Evolutionary conservation across 345 rosid species (phyloP).

Genomic region (Syzygium aromaticum): DNA sequence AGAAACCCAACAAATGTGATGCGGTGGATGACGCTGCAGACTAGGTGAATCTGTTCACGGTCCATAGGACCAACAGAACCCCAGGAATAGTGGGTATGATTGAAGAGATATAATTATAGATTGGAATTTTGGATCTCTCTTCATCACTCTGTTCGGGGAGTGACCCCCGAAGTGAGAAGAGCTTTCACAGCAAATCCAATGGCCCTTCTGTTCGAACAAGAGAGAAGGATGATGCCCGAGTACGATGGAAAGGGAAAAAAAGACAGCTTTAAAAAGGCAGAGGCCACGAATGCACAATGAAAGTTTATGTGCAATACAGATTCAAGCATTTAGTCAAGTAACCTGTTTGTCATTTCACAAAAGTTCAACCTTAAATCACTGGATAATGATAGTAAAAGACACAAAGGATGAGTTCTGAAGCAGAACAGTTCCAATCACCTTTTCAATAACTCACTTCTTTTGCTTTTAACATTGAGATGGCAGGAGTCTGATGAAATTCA

Average conservation of each 20-base stretch:
- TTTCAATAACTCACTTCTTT: not conserved
- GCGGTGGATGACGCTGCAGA: not conserved
- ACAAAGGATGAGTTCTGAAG: not conserved
- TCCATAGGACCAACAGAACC: not conserved
- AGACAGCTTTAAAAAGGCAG: no score
- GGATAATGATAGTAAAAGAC: not conserved
- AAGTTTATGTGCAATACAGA: not conserved
- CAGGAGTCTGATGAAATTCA: not conserved
- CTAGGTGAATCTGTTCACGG: not conserved
- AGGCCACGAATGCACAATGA: not conserved
- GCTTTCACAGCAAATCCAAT: not conserved
- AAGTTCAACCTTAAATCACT: not conserved
- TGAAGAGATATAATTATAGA: not conserved
- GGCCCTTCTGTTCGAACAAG: not conserved
- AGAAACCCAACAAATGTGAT: not conserved
- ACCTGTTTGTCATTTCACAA: not conserved
- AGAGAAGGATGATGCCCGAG: not conserved
- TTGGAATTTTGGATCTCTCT: not conserved
- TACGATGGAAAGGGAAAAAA: not conserved
- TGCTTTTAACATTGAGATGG: not conserved
- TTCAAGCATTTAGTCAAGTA: not conserved
- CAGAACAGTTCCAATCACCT: not conserved
- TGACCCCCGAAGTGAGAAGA: not conserved
- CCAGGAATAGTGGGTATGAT: not conserved
- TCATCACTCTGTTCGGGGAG: not conserved